phyloP scores from a whole-genome alignment of 164 flowering plant genomes.

The Dillenia turbinata region DNA sequence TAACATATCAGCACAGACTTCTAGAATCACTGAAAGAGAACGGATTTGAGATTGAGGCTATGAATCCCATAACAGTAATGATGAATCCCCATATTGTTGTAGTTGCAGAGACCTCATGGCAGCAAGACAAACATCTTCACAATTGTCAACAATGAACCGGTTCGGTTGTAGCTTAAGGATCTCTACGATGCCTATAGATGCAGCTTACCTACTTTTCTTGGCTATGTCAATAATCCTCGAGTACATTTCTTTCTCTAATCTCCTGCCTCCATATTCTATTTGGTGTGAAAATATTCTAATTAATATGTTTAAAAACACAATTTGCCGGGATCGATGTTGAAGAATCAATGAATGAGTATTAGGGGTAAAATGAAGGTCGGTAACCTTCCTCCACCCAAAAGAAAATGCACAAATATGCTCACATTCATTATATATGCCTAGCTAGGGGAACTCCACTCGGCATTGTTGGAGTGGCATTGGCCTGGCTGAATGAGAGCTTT shows the following conservation, averaged over 20 bases:
- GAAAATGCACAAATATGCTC: too few relatives aligned
- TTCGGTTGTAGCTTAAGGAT: conserved; percentile 2
- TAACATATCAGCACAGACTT: background rate
- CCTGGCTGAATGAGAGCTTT: too few relatives aligned
- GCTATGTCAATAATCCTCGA: conserved; percentile 13
- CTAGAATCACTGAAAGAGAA: conserved; percentile 8
- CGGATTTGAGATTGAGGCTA: background rate
- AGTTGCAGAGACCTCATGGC: conserved; percentile 13
- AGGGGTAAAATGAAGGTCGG: too few relatives aligned
- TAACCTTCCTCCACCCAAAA: too few relatives aligned
- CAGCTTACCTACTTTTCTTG: conserved; percentile 5
- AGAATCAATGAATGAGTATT: too few relatives aligned
- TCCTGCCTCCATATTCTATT: conserved; percentile 20
- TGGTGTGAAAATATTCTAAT: conserved; percentile 14
- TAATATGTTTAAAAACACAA: too few relatives aligned
- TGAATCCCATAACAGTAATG: conserved; percentile 12
- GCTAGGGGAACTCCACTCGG: too few relatives aligned
- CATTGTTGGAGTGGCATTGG: too few relatives aligned
- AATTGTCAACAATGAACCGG: conserved; percentile 12
- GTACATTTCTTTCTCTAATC: conserved; percentile 19
- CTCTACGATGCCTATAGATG: conserved; percentile 2
- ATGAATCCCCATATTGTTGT: conserved; percentile 11
- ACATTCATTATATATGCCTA: too few relatives aligned
- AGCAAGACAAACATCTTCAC: conserved; percentile 14
- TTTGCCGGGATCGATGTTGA: too few relatives aligned